Conservation (phyloP, 2,329 filamentous ascomycete species). For the Exophiala dermatitidis region DNA sequence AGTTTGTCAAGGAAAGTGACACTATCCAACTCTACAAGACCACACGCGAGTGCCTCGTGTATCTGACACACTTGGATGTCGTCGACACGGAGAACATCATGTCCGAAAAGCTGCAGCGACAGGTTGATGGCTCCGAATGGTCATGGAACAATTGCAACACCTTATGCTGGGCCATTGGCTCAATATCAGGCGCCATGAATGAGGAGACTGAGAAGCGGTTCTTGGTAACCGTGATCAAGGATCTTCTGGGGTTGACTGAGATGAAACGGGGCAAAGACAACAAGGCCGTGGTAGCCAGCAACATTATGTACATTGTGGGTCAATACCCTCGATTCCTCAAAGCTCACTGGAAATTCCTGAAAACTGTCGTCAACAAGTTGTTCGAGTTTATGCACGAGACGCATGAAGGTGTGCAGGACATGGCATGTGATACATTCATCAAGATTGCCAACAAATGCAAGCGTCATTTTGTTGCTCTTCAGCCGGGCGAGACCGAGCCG, state of each 20-base stretch:
- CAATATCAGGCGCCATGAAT: slow-evolving; percentile 98
- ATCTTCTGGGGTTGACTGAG: slow-evolving; percentile 89
- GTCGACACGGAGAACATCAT: slow-evolving; percentile 97
- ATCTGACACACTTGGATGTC: slow-evolving; percentile 93
- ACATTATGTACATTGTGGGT: slow-evolving; percentile 99
- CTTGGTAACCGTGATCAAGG: slow-evolving; percentile 96
- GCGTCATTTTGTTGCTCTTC: slow-evolving; percentile 90
- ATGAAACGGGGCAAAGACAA: slow-evolving; percentile 99
- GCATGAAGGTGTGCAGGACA: slow-evolving; percentile 97
- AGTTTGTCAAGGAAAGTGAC: slow-evolving; percentile 98
- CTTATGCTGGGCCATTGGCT: slow-evolving; percentile 97
- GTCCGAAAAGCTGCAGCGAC: slow-evolving; percentile 93
- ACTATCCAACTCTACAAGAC: slow-evolving; percentile 99
- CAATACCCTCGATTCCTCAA: slow-evolving; percentile 98
- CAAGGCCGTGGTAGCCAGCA: slow-evolving; percentile 96
- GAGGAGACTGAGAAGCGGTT: slow-evolving; percentile 99
- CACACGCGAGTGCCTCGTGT: slow-evolving; percentile 91
- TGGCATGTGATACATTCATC: slow-evolving; percentile 99
- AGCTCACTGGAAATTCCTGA: slow-evolving; percentile 98
- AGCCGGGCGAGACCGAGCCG: slow-evolving; percentile 87
- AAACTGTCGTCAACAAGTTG: slow-evolving; percentile 98
- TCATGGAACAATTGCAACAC: slow-evolving; percentile 99
- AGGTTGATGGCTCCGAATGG: slow-evolving; percentile 94
- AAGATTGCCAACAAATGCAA: slow-evolving; percentile 99
- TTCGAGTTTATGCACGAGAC: slow-evolving; percentile 99